Evolutionary conservation across 441 rosid species (phyloP), one percentile per base, ranked within the genome.

Genomic region (Viola pubescens): DNA sequence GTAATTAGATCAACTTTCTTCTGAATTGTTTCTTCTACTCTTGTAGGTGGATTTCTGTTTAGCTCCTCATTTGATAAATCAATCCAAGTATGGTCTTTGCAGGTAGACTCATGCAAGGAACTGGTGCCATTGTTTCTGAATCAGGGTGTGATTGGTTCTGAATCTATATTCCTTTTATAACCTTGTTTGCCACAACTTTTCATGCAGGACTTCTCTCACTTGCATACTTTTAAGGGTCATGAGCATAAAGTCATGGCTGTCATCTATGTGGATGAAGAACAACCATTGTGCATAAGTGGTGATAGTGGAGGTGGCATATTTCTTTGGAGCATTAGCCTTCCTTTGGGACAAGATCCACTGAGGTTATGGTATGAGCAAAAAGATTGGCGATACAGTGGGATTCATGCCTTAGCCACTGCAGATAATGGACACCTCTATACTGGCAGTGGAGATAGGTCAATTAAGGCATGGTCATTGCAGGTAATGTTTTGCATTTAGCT

Each of bases 341-440:
- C 95, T 54, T 70, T 85, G 45, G 73, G 55, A 66, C 77, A 85
- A 61, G 85, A 85, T 59, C 94, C 91, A 7, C 54, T 84, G 34
- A 89, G 75, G 65, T 84, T 80, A 73, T 91, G 94, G 97, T 75
- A 73, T 40, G 98, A 89, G 71, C 76, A 81, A 76, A 84, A 85
- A 70, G 98, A 91, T 79, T 91, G 98, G 98, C 84, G 91, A 42
- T 91, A 85, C 72, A 81, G 89, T 58, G 98, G 98, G 54, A 84
- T 92, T 64, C 95, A 87, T 65, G 78, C 95, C 43, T 64, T 89
- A 75, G 73, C 94, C 37, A 67, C 73, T 68, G 78, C 90, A 11
- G 89, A 80, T 56, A 75, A 80, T 44, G 85, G 85, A 9, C 66
- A 71, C 72, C 81, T 89, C 50, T 92, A 87, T 51, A 77, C 90